These are phyloP conservation scores for Stemphylium lycopersici DNA, from an alignment of 2,329 filamentous ascomycete genomes.

Conservation along the genomic window DNA sequence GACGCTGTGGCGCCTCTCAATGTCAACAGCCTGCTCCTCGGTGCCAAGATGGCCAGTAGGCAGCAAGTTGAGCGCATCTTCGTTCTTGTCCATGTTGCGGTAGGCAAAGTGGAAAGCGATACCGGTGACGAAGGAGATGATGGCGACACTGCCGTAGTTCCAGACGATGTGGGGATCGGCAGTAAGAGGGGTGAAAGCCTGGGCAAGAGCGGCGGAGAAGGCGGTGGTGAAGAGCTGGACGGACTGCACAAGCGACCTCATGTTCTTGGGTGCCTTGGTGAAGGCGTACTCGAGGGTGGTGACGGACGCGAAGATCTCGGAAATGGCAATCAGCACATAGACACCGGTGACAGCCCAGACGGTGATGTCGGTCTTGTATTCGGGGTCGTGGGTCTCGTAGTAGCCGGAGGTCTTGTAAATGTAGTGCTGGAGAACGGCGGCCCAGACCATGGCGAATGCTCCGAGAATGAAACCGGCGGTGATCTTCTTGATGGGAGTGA, in stretches of 20 bases:
- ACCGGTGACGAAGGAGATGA: conserved; percentile 44
- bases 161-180: conserved; percentile 38
- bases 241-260: conserved; percentile 55
- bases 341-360: conserved; percentile 61
- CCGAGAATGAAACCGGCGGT: conserved; percentile 71
- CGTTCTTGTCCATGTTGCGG: conserved; percentile 42
- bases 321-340: conserved; percentile 62
- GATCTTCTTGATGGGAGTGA: conserved; percentile 80
- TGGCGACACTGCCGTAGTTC: conserved; percentile 46
- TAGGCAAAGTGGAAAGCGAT: conserved; percentile 42
- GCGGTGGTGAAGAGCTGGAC: conserved; percentile 47
- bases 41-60: conserved; percentile 47
- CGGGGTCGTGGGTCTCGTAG: conserved; percentile 48
- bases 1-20: conserved; percentile 36
- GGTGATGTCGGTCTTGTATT: conserved; percentile 54
- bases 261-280: conserved; percentile 72
- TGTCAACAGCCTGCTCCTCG: conserved; percentile 32
- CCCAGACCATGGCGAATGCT: conserved; percentile 65
- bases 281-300: conserved; percentile 75
- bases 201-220: conserved; percentile 39
- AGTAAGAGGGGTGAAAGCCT: conserved; percentile 39
- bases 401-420: conserved; percentile 63
- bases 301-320: conserved; percentile 69
- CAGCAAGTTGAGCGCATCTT: conserved; percentile 48
- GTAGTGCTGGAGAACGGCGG: conserved; percentile 62